Base-by-base conservation (phyloP, 73 alveolate species). In the Paramecium caudatum region DNA sequence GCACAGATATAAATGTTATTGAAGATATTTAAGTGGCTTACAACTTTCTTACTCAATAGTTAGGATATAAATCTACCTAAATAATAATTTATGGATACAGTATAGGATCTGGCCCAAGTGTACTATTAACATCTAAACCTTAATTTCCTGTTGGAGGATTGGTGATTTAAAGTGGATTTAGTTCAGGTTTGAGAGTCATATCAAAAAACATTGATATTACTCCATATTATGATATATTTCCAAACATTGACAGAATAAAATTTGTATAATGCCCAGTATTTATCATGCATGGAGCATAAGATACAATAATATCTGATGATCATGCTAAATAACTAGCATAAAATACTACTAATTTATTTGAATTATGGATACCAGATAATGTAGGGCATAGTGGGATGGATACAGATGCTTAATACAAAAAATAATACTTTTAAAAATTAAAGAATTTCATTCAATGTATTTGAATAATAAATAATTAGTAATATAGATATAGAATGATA, bases 381-480 rank as follows among this genome's bases (percentile, higher is more conserved):
- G 94, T 91, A 34, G 95, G 94, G 1, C 95, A 91, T 30, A 69
- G 82, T 45, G 91, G 82, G 0, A 91, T 91, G 9, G 95, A 91
- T 27, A 27, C 74, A 23, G 93, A 86, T 12, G 36, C 8, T 10
- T 45, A 69, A 23, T 41, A 34, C 23, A 74, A 92, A 6, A 74
- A 49, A 48, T 47, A 74, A 16, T 91, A 91, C 45, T 90, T 90
- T 62, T 15, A 33, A 30, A 74, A 61, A 16, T 47, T 91, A 61
- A 25, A 15, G 5, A 30, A 34, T 10, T 65, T 65, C 39, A 36
- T 65, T 10, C 1, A 65, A 36, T 13, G 83, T 65, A 65, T 33
- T 12, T 65, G 34, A 4, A 8, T 33, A 33, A 4, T 2, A 30
- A 3, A 10, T 0, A 19, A 10, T 1, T 65, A 65, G 49, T 32